Conservation (phyloP, 306 rosid genomes). For the Trifolium dubium region DNA sequence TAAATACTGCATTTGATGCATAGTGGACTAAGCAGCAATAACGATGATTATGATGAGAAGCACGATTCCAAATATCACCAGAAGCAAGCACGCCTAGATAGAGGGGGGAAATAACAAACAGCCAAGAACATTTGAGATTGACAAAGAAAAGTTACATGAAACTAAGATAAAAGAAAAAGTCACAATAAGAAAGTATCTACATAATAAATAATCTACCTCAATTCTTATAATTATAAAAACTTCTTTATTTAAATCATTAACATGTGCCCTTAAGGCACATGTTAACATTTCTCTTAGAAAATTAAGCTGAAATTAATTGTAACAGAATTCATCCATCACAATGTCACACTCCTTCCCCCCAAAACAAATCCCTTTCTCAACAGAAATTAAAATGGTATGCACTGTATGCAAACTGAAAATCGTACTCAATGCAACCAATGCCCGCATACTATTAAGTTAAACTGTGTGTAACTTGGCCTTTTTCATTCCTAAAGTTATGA, state of each 20-base stretch:
- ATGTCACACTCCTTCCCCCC: not conserved
- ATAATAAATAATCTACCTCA: slow-evolving; percentile 16
- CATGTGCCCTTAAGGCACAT: too few species aligned
- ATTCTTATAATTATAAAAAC: slow-evolving; percentile 2
- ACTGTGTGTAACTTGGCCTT: not conserved
- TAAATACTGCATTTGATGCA: slow-evolving; percentile 40
- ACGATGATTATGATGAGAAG: slow-evolving; percentile 86
- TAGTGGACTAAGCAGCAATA: slow-evolving; percentile 68
- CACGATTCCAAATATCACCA: slow-evolving; percentile 93
- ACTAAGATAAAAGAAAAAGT: not conserved
- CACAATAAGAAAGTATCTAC: slow-evolving; percentile 19
- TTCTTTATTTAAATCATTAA: too few species aligned
- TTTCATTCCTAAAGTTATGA: slow-evolving; percentile 26
- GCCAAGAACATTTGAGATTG: slow-evolving; percentile 4
- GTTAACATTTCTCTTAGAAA: not conserved
- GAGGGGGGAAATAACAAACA: not conserved
- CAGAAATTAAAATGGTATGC: slow-evolving; percentile 9
- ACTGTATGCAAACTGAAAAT: slow-evolving; percentile 16
- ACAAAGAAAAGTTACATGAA: slow-evolving; percentile 8
- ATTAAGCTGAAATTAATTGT: slow-evolving; percentile 19
- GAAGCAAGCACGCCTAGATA: slow-evolving; percentile 78
- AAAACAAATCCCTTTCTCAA: not conserved
- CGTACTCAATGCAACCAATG: slow-evolving; percentile 6
- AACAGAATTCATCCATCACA: slow-evolving; percentile 11
- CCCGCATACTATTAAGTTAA: not conserved